Conservation (phyloP, 1,284 basidiomycete genomes). For the Cryptococcus wingfieldii region DNA sequence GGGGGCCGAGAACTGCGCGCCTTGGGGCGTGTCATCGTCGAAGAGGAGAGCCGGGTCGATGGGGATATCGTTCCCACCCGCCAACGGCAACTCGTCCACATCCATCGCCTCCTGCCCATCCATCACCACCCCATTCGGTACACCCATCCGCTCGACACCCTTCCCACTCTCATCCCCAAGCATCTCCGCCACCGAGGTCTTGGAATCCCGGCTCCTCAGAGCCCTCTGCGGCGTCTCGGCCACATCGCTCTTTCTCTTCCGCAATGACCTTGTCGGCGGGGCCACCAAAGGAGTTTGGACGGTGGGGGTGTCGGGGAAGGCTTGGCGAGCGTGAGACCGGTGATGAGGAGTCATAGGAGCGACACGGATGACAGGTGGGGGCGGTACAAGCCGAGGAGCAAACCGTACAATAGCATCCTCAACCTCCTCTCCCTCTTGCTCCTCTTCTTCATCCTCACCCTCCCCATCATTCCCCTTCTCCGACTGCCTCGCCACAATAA, state of each 20-base stretch:
- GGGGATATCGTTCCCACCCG: neutral
- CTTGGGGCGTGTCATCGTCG: neutral
- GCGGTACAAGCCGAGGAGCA: neutral
- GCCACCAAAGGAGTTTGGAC: conserved; percentile 23
- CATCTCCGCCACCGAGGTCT: neutral
- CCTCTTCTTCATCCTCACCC: conserved; percentile 4
- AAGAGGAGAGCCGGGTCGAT: neutral
- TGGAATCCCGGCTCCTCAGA: neutral
- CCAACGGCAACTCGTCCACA: neutral
- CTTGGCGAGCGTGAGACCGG: conserved; percentile 14
- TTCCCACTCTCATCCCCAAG: neutral
- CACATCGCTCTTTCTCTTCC: conserved; percentile 19
- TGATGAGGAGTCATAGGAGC: neutral
- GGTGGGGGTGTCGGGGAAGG: conserved; percentile 37
- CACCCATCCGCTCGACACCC: neutral
- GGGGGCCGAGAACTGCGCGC: neutral
- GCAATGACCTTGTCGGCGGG: conserved; percentile 23
- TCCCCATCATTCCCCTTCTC: conserved; percentile 1
- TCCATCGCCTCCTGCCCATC: conserved; percentile 3
- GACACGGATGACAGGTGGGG: neutral
- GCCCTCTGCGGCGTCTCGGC: conserved; percentile 3
- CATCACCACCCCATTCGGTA: neutral
- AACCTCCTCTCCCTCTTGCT: conserved; percentile 2
- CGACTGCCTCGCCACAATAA: conserved; percentile 57
- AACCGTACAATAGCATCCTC: neutral